Conservation (phyloP, 2,329 filamentous ascomycete genomes). For the Diaporthe australafricana region DNA sequence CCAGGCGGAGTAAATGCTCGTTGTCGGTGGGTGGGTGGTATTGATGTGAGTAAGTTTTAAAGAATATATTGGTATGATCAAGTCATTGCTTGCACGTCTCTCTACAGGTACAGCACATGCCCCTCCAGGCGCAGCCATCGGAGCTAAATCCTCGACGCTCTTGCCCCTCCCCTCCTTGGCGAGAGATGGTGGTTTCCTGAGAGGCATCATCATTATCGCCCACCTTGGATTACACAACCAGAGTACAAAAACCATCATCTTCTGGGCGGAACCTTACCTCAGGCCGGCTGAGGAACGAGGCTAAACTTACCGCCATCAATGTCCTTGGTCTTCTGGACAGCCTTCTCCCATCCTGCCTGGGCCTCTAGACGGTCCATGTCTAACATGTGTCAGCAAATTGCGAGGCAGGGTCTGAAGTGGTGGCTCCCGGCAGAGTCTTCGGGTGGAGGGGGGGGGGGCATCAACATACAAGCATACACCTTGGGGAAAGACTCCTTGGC, state of each 20-base stretch:
- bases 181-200: constrained; percentile 12
- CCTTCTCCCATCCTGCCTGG: constrained; percentile 60
- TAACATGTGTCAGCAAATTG: neutral
- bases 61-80: neutral
- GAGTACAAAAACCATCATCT: neutral
- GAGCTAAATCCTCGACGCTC: neutral
- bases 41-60: neutral
- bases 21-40: neutral
- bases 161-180: constrained; percentile 2
- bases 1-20: neutral
- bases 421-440: neutral
- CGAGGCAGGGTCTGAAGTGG: neutral
- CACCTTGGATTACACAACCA: neutral
- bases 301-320: constrained; percentile 55
- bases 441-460: neutral
- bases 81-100: neutral
- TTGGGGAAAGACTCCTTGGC: constrained; percentile 52
- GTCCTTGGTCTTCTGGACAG: constrained; percentile 61
- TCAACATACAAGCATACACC: constrained; percentile 57
- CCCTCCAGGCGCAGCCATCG: neutral
- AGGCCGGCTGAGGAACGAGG: constrained; percentile 42
- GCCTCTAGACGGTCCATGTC: constrained; percentile 52
- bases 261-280: neutral
- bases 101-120: neutral
- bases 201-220: constrained; percentile 21